Evolutionary conservation across 2,329 filamentous ascomycete species (phyloP).

Genomic region (Xylariaceae sp.): DNA sequence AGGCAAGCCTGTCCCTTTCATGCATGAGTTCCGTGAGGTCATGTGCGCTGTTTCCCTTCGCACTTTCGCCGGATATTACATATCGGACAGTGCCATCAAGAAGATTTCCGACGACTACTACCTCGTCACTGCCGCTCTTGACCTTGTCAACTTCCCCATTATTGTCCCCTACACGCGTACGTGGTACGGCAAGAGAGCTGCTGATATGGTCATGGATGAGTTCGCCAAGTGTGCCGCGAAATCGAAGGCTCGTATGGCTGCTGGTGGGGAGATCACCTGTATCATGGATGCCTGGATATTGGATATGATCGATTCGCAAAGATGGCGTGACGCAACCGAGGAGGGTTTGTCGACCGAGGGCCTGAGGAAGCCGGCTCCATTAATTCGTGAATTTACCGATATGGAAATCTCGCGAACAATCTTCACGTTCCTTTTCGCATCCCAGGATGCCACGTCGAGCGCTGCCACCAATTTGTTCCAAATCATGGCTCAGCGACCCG

Average conservation of each 20-base stretch:
- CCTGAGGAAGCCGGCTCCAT: constrained; percentile 77
- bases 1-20: constrained; percentile 81
- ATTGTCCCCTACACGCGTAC: constrained; percentile 94
- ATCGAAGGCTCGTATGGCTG: constrained; percentile 88
- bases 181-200: constrained; percentile 95
- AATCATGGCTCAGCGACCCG: constrained; percentile 89
- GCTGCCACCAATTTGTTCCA: constrained; percentile 96
- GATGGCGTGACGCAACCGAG: constrained; percentile 77
- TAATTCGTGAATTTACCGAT: constrained; percentile 86
- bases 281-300: constrained; percentile 96
- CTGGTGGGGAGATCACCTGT: constrained; percentile 82
- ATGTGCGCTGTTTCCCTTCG: constrained; percentile 95
- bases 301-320: constrained; percentile 82
- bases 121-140: constrained; percentile 90
- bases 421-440: constrained; percentile 96
- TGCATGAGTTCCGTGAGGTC: constrained; percentile 88
- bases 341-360: constrained; percentile 69
- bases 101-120: constrained; percentile 97
- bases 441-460: constrained; percentile 94
- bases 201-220: constrained; percentile 87
- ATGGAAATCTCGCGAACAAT: constrained; percentile 91
- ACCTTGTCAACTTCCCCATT: constrained; percentile 97
- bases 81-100: constrained; percentile 86
- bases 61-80: constrained; percentile 97
- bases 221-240: constrained; percentile 92